Evolutionary conservation across 768 basidiomycete species (phyloP).

Genomic region (Phanerodontia chrysosporium): DNA sequence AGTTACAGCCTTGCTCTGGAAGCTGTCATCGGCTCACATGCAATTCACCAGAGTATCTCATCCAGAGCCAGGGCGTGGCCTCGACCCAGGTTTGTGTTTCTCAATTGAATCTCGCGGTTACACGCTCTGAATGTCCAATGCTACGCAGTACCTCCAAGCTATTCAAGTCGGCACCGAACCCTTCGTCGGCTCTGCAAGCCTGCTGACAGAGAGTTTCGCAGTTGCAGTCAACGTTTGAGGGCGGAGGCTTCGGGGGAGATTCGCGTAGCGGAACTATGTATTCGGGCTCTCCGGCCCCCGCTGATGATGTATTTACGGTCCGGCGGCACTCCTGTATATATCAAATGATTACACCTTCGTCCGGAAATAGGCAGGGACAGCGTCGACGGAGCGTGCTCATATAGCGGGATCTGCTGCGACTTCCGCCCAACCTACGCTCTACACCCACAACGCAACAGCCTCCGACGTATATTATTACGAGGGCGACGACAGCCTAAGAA

Average conservation of each 20-base stretch:
- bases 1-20: too few species aligned
- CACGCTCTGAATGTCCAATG: too few species aligned
- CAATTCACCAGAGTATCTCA: conserved; percentile 39
- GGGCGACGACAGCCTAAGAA: neutral
- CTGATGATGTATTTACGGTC: neutral
- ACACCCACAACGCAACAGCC: neutral
- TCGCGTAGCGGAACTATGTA: neutral
- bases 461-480: neutral
- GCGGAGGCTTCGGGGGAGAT: neutral
- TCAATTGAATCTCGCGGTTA: too few species aligned
- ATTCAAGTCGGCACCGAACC: conserved; percentile 56
- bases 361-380: neutral
- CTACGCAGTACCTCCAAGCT: conserved; percentile 42
- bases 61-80: conserved; percentile 43
- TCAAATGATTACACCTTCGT: neutral
- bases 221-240: conserved; percentile 29
- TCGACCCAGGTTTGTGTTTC: conserved; percentile 35
- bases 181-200: conserved; percentile 45
- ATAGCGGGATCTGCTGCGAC: neutral
- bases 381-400: neutral
- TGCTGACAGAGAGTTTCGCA: conserved; percentile 39
- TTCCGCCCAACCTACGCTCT: neutral
- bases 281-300: neutral
- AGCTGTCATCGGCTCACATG: neutral
- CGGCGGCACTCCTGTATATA: neutral